phyloP scores from a whole-genome alignment of 305 asterid genomes.

The Rubia peregrina region DNA sequence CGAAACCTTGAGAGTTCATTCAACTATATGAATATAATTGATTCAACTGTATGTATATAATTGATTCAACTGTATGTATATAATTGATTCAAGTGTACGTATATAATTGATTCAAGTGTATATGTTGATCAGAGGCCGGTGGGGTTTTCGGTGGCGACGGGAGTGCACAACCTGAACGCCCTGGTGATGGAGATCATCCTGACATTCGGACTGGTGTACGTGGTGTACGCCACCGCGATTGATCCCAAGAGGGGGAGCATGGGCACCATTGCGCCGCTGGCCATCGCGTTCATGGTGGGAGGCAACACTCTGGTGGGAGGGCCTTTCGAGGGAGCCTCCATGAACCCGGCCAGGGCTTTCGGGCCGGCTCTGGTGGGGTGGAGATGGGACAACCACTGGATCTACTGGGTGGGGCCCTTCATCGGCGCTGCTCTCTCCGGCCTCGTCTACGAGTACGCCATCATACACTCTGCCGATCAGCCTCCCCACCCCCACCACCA shows the following conservation, averaged over 20 bases:
- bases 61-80: too few species aligned
- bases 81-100: too few species aligned
- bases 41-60: too few species aligned
- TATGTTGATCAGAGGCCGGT: slow-evolving; percentile 51
- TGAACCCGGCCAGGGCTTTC: slow-evolving; percentile 88
- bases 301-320: slow-evolving; percentile 81
- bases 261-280: slow-evolving; percentile 72
- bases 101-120: too few species aligned
- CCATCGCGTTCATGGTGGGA: slow-evolving; percentile 80
- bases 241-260: slow-evolving; percentile 72
- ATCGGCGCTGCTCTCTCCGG: slow-evolving; percentile 69
- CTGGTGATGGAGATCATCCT: slow-evolving; percentile 67
- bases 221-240: slow-evolving; percentile 67
- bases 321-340: slow-evolving; percentile 83
- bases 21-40: too few species aligned
- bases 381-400: slow-evolving; percentile 88
- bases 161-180: slow-evolving; percentile 55
- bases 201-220: slow-evolving; percentile 70
- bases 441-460: slow-evolving; percentile 59
- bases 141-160: slow-evolving; percentile 59
- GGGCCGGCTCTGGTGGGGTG: slow-evolving; percentile 90
- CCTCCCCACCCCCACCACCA: slow-evolving; percentile 60
- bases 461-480: slow-evolving; percentile 42
- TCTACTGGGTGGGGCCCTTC: slow-evolving; percentile 88
- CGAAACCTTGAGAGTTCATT: too few species aligned